phyloP scores from a whole-genome alignment of 768 basidiomycete genomes.

The Mrakia blollopis region DNA sequence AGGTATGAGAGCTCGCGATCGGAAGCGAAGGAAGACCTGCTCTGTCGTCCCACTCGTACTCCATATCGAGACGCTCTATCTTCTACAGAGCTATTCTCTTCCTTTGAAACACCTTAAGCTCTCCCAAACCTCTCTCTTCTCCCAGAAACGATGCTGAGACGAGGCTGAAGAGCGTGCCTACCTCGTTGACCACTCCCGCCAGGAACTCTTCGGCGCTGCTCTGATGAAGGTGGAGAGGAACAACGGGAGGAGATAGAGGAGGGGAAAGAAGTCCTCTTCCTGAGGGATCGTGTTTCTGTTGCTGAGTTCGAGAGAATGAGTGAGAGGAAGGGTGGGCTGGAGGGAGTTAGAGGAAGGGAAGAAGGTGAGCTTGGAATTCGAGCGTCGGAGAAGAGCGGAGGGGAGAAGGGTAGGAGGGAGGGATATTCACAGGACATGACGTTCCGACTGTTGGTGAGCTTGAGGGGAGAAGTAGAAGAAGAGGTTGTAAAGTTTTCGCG shows the following conservation, averaged over 20 bases:
- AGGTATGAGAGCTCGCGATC: no score
- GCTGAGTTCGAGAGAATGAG: background rate
- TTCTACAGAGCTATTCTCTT: background rate
- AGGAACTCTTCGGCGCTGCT: background rate
- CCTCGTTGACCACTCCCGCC: background rate
- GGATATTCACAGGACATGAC: background rate
- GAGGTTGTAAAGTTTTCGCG: background rate
- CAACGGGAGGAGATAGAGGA: background rate
- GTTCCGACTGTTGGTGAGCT: background rate
- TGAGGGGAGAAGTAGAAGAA: no score
- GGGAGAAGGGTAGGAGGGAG: background rate
- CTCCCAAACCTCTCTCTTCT: no score
- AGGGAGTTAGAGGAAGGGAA: background rate
- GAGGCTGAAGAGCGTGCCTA: background rate
- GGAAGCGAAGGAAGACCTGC: no score
- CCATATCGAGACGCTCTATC: no score
- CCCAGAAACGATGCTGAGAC: background rate
- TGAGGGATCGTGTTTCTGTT: background rate
- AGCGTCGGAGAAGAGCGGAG: background rate
- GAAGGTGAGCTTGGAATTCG: background rate
- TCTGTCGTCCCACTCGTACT: no score
- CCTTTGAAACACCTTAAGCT: background rate
- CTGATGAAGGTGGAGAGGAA: background rate
- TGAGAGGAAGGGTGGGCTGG: no score
- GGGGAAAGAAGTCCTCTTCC: background rate